Conservation (phyloP, 1,284 basidiomycete genomes). For the Somion occarium region DNA sequence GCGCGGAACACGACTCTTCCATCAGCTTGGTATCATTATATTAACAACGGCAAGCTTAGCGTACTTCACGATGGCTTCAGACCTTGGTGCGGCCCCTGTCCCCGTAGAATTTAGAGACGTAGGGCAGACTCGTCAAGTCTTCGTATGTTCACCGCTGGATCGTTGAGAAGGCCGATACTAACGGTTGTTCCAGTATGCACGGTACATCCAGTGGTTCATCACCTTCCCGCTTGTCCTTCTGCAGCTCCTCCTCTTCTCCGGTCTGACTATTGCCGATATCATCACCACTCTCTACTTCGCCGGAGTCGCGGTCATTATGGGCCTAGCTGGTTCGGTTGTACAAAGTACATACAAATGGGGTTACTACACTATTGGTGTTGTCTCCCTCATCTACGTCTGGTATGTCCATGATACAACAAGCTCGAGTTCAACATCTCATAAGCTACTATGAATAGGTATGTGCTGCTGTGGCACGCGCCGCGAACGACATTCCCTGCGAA, state of each 20-base stretch:
- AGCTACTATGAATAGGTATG: slow-evolving; percentile 18
- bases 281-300: slow-evolving; percentile 51
- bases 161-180: neutral
- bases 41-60: slow-evolving; percentile 38
- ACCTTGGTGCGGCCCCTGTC: slow-evolving; percentile 51
- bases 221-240: slow-evolving; percentile 54
- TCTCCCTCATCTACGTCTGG: slow-evolving; percentile 45
- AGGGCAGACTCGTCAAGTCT: slow-evolving; percentile 44
- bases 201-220: slow-evolving; percentile 57
- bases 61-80: slow-evolving; percentile 57
- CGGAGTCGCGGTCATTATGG: slow-evolving; percentile 43
- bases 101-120: slow-evolving; percentile 40
- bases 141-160: slow-evolving; percentile 31
- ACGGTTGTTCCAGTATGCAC: slow-evolving; percentile 30
- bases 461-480: slow-evolving; percentile 25
- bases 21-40: slow-evolving; percentile 43
- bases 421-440: neutral
- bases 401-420: slow-evolving; percentile 28
- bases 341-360: slow-evolving; percentile 48
- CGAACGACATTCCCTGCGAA: slow-evolving; percentile 33
- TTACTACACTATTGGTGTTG: slow-evolving; percentile 41
- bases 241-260: slow-evolving; percentile 45
- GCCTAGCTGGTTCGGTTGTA: slow-evolving; percentile 47
- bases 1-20: slow-evolving; percentile 40
- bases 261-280: slow-evolving; percentile 47